Base-by-base conservation (phyloP, 108 stramenopile species). In the Fistulifera solaris region DNA sequence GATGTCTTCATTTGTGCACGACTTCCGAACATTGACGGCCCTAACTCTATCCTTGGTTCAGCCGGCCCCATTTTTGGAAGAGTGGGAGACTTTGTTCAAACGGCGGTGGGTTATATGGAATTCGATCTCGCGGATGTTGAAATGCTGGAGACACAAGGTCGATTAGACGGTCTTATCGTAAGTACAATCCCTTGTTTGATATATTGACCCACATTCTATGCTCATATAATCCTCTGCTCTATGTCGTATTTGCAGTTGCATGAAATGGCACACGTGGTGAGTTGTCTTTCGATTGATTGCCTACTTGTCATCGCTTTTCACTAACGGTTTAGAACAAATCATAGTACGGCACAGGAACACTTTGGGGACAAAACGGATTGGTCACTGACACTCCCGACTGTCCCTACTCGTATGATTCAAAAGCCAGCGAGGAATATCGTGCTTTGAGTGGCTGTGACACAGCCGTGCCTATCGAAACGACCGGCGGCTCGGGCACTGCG, bases 201-300 rank as follows among this genome's bases (percentile, higher is more conserved):
- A 8, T 35, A n/a, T n/a, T n/a, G n/a, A n/a, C n/a, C n/a, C n/a
- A n/a, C n/a, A n/a, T n/a, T n/a, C n/a, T n/a, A n/a, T n/a, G n/a
- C n/a, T n/a, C n/a, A n/a, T n/a, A n/a, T n/a, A n/a, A n/a, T n/a
- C n/a, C n/a, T n/a, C n/a, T n/a, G n/a, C n/a, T n/a, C n/a, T n/a
- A n/a, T n/a, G n/a, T n/a, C n/a, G n/a, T n/a, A 35, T 35, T 35
- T 3, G 8, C 8, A 35, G 31, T 35, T 35, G 8, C 73, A 75
- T 45, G 73, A 75, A 44, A 58, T 75, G 59, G 73, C 64, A 15
- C 73, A 75, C 38, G 73, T 75, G 1, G 27, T 70, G 35, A 35
- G 31, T 35, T n/a, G n/a, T n/a, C n/a, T n/a, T n/a, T n/a, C n/a
- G n/a, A n/a, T n/a, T n/a, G n/a, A n/a, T n/a, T n/a, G n/a, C n/a